phyloP scores from a whole-genome alignment of 2,329 filamentous ascomycete genomes.

The Colletotrichum tropicicola region DNA sequence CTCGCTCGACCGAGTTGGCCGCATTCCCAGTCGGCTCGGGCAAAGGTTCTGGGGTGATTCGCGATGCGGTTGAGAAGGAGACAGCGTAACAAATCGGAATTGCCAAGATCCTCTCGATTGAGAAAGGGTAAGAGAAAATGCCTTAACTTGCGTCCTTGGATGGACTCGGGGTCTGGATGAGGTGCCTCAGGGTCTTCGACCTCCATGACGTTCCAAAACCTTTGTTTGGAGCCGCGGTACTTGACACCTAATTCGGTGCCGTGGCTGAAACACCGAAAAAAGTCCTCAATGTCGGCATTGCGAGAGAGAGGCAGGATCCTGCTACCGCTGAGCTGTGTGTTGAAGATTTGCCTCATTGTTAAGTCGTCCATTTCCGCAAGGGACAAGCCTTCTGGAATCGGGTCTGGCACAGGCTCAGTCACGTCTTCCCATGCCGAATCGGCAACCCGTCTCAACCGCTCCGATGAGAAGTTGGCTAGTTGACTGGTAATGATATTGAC shows the following conservation, averaged over 20 bases:
- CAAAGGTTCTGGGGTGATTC: background rate
- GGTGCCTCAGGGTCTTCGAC: no score
- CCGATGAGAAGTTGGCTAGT: background rate
- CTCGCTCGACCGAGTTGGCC: background rate
- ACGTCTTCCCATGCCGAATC: background rate
- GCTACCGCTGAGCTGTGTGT: background rate
- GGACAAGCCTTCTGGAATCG: background rate
- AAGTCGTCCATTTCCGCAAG: background rate
- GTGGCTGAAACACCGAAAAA: background rate
- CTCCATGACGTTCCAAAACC: no score
- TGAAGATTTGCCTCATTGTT: background rate
- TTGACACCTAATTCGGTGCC: no score
- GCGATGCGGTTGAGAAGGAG: background rate
- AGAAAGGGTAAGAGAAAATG: constrained; percentile 14
- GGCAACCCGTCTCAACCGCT: background rate
- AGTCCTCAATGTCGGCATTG: background rate
- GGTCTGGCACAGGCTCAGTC: background rate
- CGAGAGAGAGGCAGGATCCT: background rate
- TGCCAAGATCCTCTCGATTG: background rate
- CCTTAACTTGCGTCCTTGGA: no score
- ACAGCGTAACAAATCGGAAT: background rate
- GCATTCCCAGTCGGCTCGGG: constrained; percentile 2
- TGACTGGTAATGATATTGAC: background rate
- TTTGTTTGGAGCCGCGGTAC: no score
- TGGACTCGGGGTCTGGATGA: no score